These are phyloP conservation scores for Eucalyptus sp. DNA, from an alignment of 345 rosid species.

Conservation along the genomic window DNA sequence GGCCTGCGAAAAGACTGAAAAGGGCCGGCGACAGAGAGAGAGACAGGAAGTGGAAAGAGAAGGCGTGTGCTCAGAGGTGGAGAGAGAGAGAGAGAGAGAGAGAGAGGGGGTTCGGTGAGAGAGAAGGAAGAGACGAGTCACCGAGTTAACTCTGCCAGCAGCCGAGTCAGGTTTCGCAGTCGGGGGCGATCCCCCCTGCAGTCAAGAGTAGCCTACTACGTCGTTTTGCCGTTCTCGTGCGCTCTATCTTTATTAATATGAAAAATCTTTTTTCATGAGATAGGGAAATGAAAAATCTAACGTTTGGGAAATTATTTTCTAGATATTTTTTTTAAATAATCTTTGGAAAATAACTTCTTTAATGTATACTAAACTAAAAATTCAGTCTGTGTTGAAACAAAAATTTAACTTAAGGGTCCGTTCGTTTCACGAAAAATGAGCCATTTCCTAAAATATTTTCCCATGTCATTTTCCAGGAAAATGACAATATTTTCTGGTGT, in stretches of 20 bases:
- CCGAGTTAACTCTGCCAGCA: background rate
- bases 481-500: too few relatives aligned
- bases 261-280: background rate
- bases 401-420: background rate
- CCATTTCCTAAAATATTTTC: too few relatives aligned
- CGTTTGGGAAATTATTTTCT: background rate
- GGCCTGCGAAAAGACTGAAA: constrained; percentile 45
- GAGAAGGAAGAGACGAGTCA: background rate
- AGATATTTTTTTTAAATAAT: background rate
- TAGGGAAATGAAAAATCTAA: background rate
- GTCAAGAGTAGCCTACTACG: background rate
- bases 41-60: background rate
- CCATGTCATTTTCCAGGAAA: too few relatives aligned
- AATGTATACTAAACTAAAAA: background rate
- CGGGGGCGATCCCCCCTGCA: background rate
- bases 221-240: background rate
- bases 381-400: background rate
- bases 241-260: background rate
- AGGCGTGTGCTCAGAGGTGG: background rate
- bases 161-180: background rate
- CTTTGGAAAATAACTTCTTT: background rate
- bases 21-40: constrained; percentile 18
- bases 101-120: background rate
- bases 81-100: background rate
- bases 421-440: too few relatives aligned